Evolutionary conservation across 768 basidiomycete species (phyloP).

Genomic region (Kwoniella shandongensis): DNA sequence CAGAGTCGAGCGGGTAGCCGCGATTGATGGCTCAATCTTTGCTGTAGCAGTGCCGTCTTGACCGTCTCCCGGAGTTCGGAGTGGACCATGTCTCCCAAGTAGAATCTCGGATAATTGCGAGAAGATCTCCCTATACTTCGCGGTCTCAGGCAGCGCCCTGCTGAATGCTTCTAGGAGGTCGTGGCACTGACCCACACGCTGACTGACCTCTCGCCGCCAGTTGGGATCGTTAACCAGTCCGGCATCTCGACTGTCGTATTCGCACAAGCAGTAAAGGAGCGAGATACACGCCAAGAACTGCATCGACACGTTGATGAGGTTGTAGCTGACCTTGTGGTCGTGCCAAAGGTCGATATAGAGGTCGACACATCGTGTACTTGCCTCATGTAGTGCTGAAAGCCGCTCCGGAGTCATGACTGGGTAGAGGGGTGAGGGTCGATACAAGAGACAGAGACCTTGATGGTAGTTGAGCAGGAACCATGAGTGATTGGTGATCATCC

Average conservation of each 20-base stretch:
- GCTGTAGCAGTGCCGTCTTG: neutral
- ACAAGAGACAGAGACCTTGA: conserved; percentile 22
- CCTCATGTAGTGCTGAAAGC: conserved; percentile 22
- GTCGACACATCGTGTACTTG: conserved; percentile 23
- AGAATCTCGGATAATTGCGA: conserved; percentile 16
- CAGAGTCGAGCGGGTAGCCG: neutral
- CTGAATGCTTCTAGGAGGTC: conserved; percentile 27
- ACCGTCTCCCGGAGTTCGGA: neutral
- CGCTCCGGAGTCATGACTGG: conserved; percentile 20
- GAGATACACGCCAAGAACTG: conserved; percentile 31
- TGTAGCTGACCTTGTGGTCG: conserved; percentile 28
- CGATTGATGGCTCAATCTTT: neutral
- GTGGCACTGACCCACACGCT: conserved; percentile 17
- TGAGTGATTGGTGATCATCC: conserved; percentile 27
- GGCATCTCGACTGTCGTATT: conserved; percentile 24
- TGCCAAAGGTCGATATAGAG: conserved; percentile 25
- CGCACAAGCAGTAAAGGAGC: conserved; percentile 31
- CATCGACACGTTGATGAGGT: conserved; percentile 31
- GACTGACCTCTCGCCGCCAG: conserved; percentile 18
- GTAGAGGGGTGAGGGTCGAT: conserved; percentile 34
- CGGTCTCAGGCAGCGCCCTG: conserved; percentile 21
- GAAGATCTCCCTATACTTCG: conserved; percentile 27
- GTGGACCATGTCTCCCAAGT: conserved; percentile 20
- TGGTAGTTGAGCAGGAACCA: conserved; percentile 37
- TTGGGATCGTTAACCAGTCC: conserved; percentile 1